Evolutionary conservation across 2,329 filamentous ascomycete species (phyloP), one percentile per base, ranked within the genome.

Genomic region (Alternaria panax): DNA sequence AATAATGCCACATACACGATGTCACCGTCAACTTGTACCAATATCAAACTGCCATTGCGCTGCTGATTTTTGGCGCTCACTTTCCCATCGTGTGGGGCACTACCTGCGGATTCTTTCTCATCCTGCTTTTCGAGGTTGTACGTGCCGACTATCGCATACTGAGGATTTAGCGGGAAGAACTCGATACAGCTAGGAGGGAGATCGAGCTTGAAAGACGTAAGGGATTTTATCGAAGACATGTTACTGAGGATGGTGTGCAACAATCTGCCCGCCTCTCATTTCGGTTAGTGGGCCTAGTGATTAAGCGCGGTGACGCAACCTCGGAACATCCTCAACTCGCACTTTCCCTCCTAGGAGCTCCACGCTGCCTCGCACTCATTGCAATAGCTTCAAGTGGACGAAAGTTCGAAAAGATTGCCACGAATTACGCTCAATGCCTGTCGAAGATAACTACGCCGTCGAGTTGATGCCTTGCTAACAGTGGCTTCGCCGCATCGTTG

Each of bases 111-210:
- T 38, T 64, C 65, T 11, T 60, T 38, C 70, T 50, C 82, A 74
- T 60, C 69, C 30, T 72, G 73, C 41, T 84, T 83, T 63, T 92
- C 82, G 27, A 97, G 84, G 63, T 90, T 87, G 78, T 97, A 97
- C 1, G 93, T 97, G 38, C 93, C 94, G 47, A 97, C 85, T 0
- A 96, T 82, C 66, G 96, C 89, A 71, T 89, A 87, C 0, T 87
- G 79, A 0, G 87, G 85, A 58, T 87, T 74, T 1, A 78, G 76
- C 1, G 88, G 87, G 64, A 87, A 90, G 69, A 93, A 92, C 61
- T 91, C 88, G n/a, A 93, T 83, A 72, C 91, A 93, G 70, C 90
- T 92, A 2, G 91, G 91, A 4, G 91, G 91, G 0, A 91, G 81
- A 52, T 91, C 86, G 20, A 92, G 80, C 5, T 76, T 82, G 28